Evolutionary conservation across 202 grass and related monocot species (phyloP), one percentile per base, ranked within the genome.

Genomic region (Setaria viridis): DNA sequence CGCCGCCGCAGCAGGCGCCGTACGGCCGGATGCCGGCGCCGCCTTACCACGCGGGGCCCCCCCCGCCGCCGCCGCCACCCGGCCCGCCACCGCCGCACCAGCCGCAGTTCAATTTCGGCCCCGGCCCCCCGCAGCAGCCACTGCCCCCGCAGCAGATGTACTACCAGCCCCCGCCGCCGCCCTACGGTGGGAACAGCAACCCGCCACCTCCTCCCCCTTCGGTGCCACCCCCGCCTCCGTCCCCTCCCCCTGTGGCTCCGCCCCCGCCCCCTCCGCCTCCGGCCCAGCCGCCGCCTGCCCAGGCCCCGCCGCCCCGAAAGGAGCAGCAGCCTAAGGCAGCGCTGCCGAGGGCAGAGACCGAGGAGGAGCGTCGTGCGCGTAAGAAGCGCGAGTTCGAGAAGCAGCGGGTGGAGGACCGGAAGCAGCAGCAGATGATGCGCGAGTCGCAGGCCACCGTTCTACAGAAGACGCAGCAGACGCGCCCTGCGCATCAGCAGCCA

Each of bases 351-450:
- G 85, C 74, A n/a, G 94, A 99, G 84, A 94, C 92, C 0, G 92
- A 99, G 62, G 97, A 91, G 84, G 88, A 99, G 79, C 88, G 93
- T 32, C 87, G 82, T 12, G 48, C 81, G 1, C 82, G 97, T 80
- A 99, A 94, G 88, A 93, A 85, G 81, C 93, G 85, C 7, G 97
- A 96, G 21, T 94, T 90, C 37, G 92, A 99, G 87, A 99, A 93
- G 83, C 97, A 99, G 82, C 90, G 89, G 77, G 82, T 72, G 34
- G 94, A 99, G 56, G 92, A 94, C 30, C 88, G 87, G 77, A 89
- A 93, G 67, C 86, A 91, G 11, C 91, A 89, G 71, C 93, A 92
- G 82, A 89, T 92, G 65, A 85, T 97, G 82, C 89, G 90, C 66
- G 90, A 94, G 49, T 85, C 94, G 7, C 94, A 99, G 80, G 92